Base-by-base conservation (phyloP, 257 asterid species). In the Plectranthus barbatus region DNA sequence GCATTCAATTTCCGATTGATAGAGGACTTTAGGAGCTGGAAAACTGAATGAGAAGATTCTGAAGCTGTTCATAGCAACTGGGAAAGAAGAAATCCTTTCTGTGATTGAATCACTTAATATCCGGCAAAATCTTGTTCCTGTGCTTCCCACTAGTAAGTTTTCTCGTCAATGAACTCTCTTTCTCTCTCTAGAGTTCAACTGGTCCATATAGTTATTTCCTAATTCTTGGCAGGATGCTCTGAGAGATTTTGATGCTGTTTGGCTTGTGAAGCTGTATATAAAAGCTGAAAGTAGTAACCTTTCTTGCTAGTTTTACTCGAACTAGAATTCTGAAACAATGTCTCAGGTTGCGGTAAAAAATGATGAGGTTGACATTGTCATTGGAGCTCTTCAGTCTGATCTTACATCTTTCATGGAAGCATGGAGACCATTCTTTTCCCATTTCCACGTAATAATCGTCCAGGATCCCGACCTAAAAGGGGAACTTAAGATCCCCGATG, bases 21-120 rank as follows among this genome's bases (percentile, higher is more conserved):
- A 93, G 99, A 84, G 87, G 80, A 90, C 91, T 39, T 70, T 93
- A 69, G 77, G 77, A 71, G 95, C 97, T 71, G 99, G 97, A 62
- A 93, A 93, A 76, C 82, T 93, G 74, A 93, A 82, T 57, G 97
- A 93, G 80, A 85, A 64, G 86, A 80, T 90, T 68, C 65, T 93
- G 86, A 90, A 83, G 79, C 72, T 93, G 73, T 93, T 90, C 71
- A 55, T 82, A 67, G 87, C 94, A 58, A 81, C 96, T 54, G 99
- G 92, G 56, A 87, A 84, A 72, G 96, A 90, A 74, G 99, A 90
- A 83, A 66, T 93, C 65, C 80, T 84, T 75, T 76, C 91, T 48
- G 63, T 78, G 54, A 80, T 90, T 44, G 74, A 72, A 21, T 81
- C 95, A 37, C 82, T 93, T 61, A 82, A 93, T 69, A 90, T 90